A percentile compares a stretch with the other conserved stretches of the same genome.
Conservation (phyloP, 2,329 filamentous ascomycete species). For the Aspergillus chevalieri region DNA sequence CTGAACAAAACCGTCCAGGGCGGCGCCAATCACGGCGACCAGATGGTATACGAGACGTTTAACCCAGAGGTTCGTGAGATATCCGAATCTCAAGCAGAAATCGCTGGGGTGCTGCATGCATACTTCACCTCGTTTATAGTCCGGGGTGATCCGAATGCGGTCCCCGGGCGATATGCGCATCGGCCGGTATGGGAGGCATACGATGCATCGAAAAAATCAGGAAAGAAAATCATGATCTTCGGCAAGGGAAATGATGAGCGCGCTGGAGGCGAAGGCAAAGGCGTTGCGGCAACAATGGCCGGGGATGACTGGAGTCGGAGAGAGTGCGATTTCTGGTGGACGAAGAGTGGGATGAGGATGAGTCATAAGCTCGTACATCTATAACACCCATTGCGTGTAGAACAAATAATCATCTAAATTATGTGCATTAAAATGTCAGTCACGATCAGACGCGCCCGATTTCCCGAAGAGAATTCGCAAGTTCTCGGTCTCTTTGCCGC, state of each 20-base stretch:
- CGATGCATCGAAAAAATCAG: constrained; percentile 8
- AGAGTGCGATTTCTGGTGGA: constrained; percentile 46
- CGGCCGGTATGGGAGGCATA: constrained; percentile 36
- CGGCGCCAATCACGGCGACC: constrained; percentile 46
- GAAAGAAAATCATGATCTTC: constrained; percentile 38
- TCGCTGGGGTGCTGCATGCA: constrained; percentile 41
- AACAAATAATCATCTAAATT: background rate
- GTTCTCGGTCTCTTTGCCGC: constrained; percentile 40
- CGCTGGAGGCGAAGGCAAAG: constrained; percentile 35
- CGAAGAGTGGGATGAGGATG: constrained; percentile 17
- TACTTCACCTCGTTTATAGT: constrained; percentile 48
- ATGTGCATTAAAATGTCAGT: constrained; percentile 3
- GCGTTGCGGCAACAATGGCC: constrained; percentile 35
- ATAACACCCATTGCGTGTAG: background rate
- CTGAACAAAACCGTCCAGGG: constrained; percentile 38
- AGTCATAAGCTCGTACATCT: background rate
- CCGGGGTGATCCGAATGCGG: constrained; percentile 41
- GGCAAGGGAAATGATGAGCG: constrained; percentile 47
- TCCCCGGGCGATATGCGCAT: constrained; percentile 19
- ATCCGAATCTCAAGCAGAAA: constrained; percentile 37
- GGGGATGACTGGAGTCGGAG: constrained; percentile 39
- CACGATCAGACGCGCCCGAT: constrained; percentile 33
- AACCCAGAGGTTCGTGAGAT: constrained; percentile 28
- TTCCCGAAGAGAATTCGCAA: constrained; percentile 36
- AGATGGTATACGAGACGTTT: constrained; percentile 44